Percentiles rank a stretch among this genome's conserved stretches.
phyloP scores from a whole-genome alignment of 352 stramenopile species.

The Phytopythium helicoides region DNA sequence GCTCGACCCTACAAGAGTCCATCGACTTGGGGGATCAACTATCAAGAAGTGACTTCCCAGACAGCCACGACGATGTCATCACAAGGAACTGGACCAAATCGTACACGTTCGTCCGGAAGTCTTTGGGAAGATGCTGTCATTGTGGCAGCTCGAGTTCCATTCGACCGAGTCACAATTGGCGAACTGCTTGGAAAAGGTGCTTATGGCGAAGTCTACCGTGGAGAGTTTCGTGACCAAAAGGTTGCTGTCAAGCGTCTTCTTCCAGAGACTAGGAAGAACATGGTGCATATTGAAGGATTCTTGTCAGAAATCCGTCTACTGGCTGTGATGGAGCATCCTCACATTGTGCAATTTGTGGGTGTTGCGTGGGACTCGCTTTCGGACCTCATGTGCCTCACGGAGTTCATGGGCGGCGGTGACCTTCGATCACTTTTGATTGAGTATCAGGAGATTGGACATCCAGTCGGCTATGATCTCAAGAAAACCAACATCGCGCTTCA shows the following conservation, averaged over 20 bases:
- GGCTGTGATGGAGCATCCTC: constrained; percentile 41
- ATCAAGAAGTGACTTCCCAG: constrained; percentile 14
- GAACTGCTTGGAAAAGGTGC: constrained; percentile 27
- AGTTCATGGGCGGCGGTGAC: constrained; percentile 53
- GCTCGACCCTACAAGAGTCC: constrained; percentile 4
- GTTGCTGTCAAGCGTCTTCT: constrained; percentile 43
- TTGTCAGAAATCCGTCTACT: constrained; percentile 41
- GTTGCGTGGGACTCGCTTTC: constrained; percentile 52
- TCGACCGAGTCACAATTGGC: constrained; percentile 31
- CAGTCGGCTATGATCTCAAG: constrained; percentile 17
- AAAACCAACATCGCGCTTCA: constrained; percentile 38
- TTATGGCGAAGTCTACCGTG: constrained; percentile 34
- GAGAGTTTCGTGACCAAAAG: constrained; percentile 27
- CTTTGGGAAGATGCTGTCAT: constrained; percentile 37
- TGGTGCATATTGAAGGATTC: constrained; percentile 36
- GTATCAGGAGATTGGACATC: constrained; percentile 14
- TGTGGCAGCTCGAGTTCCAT: constrained; percentile 30
- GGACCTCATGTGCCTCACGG: constrained; percentile 41
- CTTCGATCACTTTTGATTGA: constrained; percentile 32
- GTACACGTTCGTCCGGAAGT: constrained; percentile 8
- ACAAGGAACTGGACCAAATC: neutral
- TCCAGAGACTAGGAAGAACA: constrained; percentile 36
- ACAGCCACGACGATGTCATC: constrained; percentile 17
- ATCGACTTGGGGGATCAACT: constrained; percentile 12
- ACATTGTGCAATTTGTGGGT: constrained; percentile 51